Evolutionary conservation across 305 asterid species (phyloP).

Genomic region (Fraxinus ornus): DNA sequence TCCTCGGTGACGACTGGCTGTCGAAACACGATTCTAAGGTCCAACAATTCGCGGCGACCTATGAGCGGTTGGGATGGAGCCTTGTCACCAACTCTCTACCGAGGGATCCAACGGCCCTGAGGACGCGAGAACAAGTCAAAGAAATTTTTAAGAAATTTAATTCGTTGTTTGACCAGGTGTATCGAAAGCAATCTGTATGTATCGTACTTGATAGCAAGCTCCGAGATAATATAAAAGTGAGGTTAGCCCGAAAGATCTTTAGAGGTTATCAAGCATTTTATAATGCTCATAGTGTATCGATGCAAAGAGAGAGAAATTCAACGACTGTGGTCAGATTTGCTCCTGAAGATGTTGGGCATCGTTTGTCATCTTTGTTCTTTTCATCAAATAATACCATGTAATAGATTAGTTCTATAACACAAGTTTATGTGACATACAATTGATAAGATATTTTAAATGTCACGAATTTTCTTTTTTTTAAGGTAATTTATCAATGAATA

Average conservation of each 20-base stretch:
- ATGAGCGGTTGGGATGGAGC: constrained; percentile 75
- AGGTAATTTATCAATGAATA: too few species aligned
- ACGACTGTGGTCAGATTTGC: constrained; percentile 49
- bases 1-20: constrained; percentile 76
- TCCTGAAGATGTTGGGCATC: constrained; percentile 69
- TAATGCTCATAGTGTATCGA: constrained; percentile 28
- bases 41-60: constrained; percentile 47
- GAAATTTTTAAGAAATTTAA: constrained; percentile 60
- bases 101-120: constrained; percentile 35
- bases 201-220: constrained; percentile 57
- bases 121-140: constrained; percentile 38
- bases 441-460: too few species aligned
- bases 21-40: constrained; percentile 57
- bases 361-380: constrained; percentile 59
- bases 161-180: constrained; percentile 59
- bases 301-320: constrained; percentile 40
- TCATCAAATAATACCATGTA: neutral
- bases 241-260: constrained; percentile 47
- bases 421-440: too few species aligned
- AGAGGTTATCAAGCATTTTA: constrained; percentile 54
- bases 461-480: too few species aligned
- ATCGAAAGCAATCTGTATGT: constrained; percentile 52
- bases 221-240: constrained; percentile 53
- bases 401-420: too few species aligned
- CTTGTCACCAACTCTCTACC: constrained; percentile 60